These are phyloP conservation scores for Clavaria fumosa DNA, from an alignment of 768 basidiomycete species.

Conservation along the genomic window DNA sequence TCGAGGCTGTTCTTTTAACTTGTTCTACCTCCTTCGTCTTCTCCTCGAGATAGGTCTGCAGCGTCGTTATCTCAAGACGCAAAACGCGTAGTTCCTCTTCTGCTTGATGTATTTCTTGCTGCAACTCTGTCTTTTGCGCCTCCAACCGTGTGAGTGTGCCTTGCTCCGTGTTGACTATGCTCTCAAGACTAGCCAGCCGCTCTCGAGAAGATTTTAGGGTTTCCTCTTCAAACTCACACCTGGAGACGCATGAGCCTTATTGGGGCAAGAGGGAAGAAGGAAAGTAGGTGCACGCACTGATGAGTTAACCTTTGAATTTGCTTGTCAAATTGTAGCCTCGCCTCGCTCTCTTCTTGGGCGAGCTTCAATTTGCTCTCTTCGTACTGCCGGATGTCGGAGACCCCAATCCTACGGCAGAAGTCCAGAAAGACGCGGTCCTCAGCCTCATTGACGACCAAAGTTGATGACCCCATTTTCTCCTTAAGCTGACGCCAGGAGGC, in stretches of 20 bases:
- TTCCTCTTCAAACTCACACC: constrained; percentile 69
- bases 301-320: constrained; percentile 78
- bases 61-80: constrained; percentile 41
- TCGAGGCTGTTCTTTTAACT: constrained; percentile 52
- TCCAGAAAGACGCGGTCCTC: constrained; percentile 65
- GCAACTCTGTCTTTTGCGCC: constrained; percentile 35
- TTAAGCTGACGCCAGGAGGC: constrained; percentile 35
- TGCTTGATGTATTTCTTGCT: constrained; percentile 43
- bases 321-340: constrained; percentile 65
- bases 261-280: background rate
- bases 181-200: constrained; percentile 41
- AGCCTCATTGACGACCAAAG: constrained; percentile 63
- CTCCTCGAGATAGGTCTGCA: constrained; percentile 56
- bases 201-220: constrained; percentile 50
- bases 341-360: constrained; percentile 79
- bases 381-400: constrained; percentile 78
- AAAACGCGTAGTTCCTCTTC: constrained; percentile 40
- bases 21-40: constrained; percentile 62
- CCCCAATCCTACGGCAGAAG: constrained; percentile 71
- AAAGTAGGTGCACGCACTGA: constrained; percentile 58
- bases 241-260: constrained; percentile 17
- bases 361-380: constrained; percentile 83
- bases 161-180: constrained; percentile 36
- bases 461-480: constrained; percentile 34
- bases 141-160: constrained; percentile 37